Conservation (phyloP, 2,329 filamentous ascomycete genomes). For the Aspergillus arachidicola region DNA sequence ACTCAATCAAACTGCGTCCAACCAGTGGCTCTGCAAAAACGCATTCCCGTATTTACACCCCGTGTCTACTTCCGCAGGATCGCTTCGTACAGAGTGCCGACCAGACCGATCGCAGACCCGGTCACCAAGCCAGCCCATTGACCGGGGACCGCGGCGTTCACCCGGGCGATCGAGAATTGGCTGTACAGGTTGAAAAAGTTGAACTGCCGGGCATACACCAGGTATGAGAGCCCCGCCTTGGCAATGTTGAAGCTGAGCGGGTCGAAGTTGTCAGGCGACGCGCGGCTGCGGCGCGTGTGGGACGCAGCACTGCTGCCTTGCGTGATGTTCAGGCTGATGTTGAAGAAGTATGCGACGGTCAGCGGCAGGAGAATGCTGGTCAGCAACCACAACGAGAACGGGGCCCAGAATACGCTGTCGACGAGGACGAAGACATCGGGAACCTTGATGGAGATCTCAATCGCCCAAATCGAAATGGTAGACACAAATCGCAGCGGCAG, state of each 20-base stretch:
- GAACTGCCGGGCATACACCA: conserved; percentile 67
- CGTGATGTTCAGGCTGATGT: conserved; percentile 65
- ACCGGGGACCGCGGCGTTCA: conserved; percentile 43
- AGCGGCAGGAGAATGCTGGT: conserved; percentile 73
- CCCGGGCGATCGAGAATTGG: conserved; percentile 37
- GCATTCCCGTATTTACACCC: not conserved
- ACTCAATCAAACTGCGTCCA: not conserved
- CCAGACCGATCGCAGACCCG: conserved; percentile 43
- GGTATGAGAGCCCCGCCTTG: conserved; percentile 79
- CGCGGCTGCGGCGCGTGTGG: conserved; percentile 25
- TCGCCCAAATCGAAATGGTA: conserved; percentile 66
- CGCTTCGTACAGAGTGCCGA: conserved; percentile 50
- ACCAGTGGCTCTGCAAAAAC: not conserved
- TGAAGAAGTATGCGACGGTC: conserved; percentile 84
- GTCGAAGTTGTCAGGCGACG: conserved; percentile 59
- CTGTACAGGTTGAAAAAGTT: conserved; percentile 42
- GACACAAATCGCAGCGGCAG: conserved; percentile 73
- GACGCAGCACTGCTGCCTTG: conserved; percentile 25
- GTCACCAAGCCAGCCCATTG: conserved; percentile 44
- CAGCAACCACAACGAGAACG: conserved; percentile 73
- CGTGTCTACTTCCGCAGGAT: conserved; percentile 43
- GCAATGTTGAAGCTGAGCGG: conserved; percentile 87
- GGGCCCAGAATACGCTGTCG: conserved; percentile 79
- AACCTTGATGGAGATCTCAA: conserved; percentile 65
- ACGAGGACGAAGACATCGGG: conserved; percentile 82